A percentile compares a stretch with the other conserved stretches of the same genome.
Conservation (phyloP, 257 asterid species). For the Nicotiana tomentosiformis region DNA sequence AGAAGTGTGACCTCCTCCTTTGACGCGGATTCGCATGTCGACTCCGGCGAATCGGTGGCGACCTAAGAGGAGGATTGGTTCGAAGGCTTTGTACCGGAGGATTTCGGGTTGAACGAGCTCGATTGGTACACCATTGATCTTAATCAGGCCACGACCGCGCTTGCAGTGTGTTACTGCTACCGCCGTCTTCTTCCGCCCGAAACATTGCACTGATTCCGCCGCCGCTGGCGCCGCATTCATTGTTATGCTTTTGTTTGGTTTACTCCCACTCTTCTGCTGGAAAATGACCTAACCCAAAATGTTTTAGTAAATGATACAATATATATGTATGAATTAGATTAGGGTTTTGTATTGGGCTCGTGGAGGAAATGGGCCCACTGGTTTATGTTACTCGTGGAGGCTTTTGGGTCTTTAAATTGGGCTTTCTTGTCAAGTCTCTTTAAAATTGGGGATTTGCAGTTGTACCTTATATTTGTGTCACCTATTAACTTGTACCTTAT, state of each 20-base stretch:
- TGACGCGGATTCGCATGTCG: constrained; percentile 1
- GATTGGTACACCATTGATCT: constrained; percentile 3
- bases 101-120: constrained; percentile 3
- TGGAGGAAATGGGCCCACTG: neutral
- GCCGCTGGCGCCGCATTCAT: constrained; percentile 3
- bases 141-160: constrained; percentile 1
- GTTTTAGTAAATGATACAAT: neutral
- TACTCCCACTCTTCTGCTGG: neutral
- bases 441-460: too few relatives aligned
- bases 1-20: constrained; percentile 7
- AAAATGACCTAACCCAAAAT: neutral
- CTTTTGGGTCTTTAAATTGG: too few relatives aligned
- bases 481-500: too few relatives aligned
- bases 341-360: neutral
- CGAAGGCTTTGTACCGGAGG: neutral
- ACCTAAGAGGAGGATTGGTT: neutral
- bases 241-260: neutral
- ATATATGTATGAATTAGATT: neutral
- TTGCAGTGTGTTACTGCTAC: constrained; percentile 9
- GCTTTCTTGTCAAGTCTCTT: too few relatives aligned
- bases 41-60: neutral
- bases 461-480: too few relatives aligned
- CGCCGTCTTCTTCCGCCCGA: constrained; percentile 1
- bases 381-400: neutral
- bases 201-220: constrained; percentile 5